phyloP scores from a whole-genome alignment of 2,329 filamentous ascomycete species.

The Phialophora macrospora region DNA sequence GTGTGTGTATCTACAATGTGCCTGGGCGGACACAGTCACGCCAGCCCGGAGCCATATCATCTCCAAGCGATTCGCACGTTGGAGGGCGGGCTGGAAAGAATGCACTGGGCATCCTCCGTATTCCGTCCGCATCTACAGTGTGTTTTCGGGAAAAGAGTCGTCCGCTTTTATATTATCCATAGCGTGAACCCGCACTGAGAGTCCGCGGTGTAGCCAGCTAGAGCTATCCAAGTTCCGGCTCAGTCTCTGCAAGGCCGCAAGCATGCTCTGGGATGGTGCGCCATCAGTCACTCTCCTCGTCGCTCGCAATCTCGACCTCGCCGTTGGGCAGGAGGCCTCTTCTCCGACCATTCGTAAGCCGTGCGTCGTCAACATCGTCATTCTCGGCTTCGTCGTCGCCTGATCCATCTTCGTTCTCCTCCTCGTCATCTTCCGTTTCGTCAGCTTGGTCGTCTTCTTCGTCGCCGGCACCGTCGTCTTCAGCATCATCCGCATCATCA shows the following conservation, averaged over 20 bases:
- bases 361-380: constrained; percentile 38
- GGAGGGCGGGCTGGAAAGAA: neutral
- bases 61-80: neutral
- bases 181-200: neutral
- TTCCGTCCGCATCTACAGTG: neutral
- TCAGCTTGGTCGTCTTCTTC: constrained; percentile 38
- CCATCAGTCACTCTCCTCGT: constrained; percentile 37
- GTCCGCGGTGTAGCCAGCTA: neutral
- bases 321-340: constrained; percentile 34
- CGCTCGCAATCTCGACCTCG: constrained; percentile 35
- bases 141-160: neutral
- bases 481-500: constrained; percentile 27
- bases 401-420: constrained; percentile 34
- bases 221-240: neutral
- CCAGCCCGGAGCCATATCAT: neutral
- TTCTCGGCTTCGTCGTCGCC: constrained; percentile 32
- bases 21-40: neutral
- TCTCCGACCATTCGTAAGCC: constrained; percentile 13
- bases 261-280: neutral
- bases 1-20: neutral
- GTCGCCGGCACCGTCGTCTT: constrained; percentile 38
- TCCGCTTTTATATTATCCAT: neutral
- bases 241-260: neutral
- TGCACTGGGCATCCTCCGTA: too few relatives aligned
- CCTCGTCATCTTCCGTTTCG: constrained; percentile 41